phyloP scores from a whole-genome alignment of 768 basidiomycete species.

The Lentinus tigrinus region DNA sequence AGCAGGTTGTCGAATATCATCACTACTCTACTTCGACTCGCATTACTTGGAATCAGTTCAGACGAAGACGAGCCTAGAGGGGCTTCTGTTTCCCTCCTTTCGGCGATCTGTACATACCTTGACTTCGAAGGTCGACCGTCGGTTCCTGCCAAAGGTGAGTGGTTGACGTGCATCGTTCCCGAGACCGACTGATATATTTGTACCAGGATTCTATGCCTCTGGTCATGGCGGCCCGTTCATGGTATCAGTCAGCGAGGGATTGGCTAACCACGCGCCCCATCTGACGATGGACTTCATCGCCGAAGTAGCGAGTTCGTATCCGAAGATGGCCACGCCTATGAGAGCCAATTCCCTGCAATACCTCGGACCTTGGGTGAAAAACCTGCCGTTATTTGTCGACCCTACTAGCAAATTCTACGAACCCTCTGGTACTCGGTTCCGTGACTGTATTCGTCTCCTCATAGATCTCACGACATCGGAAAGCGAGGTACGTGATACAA shows the following conservation, averaged over 20 bases:
- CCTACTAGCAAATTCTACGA: constrained; percentile 69
- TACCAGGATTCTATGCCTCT: constrained; percentile 66
- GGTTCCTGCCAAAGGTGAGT: constrained; percentile 65
- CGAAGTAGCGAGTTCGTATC: constrained; percentile 75
- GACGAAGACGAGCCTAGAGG: constrained; percentile 75
- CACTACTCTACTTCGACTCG: constrained; percentile 83
- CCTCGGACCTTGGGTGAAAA: constrained; percentile 86
- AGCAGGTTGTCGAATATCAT: constrained; percentile 82
- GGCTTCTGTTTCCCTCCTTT: constrained; percentile 78
- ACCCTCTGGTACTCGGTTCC: constrained; percentile 68
- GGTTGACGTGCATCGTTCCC: neutral
- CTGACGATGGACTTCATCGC: constrained; percentile 86
- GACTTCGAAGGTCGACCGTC: constrained; percentile 73
- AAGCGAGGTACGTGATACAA: constrained; percentile 51
- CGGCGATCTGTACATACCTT: constrained; percentile 74
- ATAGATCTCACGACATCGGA: constrained; percentile 73
- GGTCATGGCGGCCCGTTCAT: constrained; percentile 65
- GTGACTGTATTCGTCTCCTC: constrained; percentile 79
- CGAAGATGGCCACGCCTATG: constrained; percentile 45
- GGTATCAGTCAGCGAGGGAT: constrained; percentile 62
- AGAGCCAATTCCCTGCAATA: constrained; percentile 78
- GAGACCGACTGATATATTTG: neutral
- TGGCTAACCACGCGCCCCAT: constrained; percentile 74
- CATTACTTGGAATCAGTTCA: constrained; percentile 73
- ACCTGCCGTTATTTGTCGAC: constrained; percentile 69